Conservation (phyloP, 2,329 filamentous ascomycete species). For the Nemania diffusa region DNA sequence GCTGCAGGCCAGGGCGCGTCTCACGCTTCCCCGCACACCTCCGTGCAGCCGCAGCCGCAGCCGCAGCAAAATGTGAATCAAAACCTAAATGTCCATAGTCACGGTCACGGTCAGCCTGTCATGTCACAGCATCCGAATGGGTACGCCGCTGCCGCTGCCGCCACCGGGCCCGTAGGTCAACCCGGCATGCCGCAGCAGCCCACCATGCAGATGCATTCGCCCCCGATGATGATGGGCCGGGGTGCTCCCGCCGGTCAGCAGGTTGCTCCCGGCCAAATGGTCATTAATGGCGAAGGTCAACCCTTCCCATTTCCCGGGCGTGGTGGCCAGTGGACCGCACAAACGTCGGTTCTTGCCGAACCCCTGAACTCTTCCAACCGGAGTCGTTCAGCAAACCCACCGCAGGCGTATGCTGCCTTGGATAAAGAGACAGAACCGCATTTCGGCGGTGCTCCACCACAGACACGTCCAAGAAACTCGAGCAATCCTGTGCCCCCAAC, state of each 20-base stretch:
- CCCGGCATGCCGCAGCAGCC: constrained; percentile 37
- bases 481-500: constrained; percentile 57
- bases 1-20: constrained; percentile 24
- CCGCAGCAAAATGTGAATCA: constrained; percentile 8
- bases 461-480: constrained; percentile 38
- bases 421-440: constrained; percentile 62
- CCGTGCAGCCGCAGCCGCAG: constrained; percentile 33
- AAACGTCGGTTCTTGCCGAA: constrained; percentile 65
- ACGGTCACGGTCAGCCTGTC: constrained; percentile 27
- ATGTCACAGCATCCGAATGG: constrained; percentile 40
- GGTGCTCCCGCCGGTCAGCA: constrained; percentile 40
- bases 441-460: constrained; percentile 31
- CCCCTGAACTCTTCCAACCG: constrained; percentile 57
- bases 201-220: constrained; percentile 35
- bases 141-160: no score
- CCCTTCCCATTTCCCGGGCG: constrained; percentile 51
- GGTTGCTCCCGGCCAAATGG: constrained; percentile 38
- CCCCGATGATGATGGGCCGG: constrained; percentile 39
- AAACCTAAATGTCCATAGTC: constrained; percentile 29
- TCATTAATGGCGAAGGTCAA: constrained; percentile 40
- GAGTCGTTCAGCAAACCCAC: constrained; percentile 49
- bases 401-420: constrained; percentile 53
- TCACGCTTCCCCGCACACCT: constrained; percentile 40
- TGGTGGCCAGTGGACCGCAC: constrained; percentile 60
- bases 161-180: constrained; percentile 33